Evolutionary conservation across 169 alveolate genomes (phyloP).

Genomic region (Prorocentrum cordatum): DNA sequence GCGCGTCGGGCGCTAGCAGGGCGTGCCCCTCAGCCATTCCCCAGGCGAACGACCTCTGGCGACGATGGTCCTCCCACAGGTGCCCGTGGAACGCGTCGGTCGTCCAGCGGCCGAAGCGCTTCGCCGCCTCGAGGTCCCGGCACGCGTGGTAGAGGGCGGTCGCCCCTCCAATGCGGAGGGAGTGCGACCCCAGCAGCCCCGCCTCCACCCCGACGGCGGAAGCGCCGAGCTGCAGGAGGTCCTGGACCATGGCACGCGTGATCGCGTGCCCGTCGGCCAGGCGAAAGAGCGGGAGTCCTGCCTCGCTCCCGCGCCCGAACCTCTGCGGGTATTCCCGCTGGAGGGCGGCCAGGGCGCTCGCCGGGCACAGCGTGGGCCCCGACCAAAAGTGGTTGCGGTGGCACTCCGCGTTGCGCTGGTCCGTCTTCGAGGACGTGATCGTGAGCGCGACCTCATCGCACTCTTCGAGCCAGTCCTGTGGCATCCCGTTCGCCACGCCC

Average conservation of each 20-base stretch:
- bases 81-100: not conserved
- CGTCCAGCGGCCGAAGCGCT: not conserved
- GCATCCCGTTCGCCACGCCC: not conserved
- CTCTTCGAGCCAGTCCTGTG: not conserved
- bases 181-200: not conserved
- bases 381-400: not conserved
- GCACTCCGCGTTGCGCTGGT: not conserved
- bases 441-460: not conserved
- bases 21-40: too few relatives aligned
- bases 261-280: not conserved
- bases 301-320: not conserved
- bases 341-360: not conserved
- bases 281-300: not conserved
- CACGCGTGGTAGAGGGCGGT: not conserved
- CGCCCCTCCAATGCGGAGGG: not conserved
- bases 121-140: not conserved
- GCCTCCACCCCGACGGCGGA: not conserved
- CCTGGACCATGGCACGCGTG: not conserved
- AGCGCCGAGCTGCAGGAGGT: not conserved
- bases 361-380: not conserved
- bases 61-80: not conserved
- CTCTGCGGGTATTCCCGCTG: not conserved
- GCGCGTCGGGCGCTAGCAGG: too few relatives aligned
- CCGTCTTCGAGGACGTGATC: not conserved
- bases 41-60: not conserved